Evolutionary conservation across 768 basidiomycete genomes (phyloP).

Genomic region (Lepiota brunneoincarnata): DNA sequence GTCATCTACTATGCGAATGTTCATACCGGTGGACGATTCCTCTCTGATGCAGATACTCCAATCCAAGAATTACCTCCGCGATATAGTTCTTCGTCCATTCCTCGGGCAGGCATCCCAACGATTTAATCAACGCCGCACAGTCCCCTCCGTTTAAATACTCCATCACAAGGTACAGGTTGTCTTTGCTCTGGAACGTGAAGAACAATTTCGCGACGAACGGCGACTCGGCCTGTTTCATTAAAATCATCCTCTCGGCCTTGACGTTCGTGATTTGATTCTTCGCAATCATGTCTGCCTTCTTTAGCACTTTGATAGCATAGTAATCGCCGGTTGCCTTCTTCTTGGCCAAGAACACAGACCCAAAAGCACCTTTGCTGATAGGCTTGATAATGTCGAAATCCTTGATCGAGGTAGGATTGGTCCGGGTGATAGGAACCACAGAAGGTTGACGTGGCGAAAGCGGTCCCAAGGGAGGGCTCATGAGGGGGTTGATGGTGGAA

Average conservation of each 20-base stretch:
- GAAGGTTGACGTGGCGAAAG: constrained; percentile 88
- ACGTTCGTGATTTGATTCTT: constrained; percentile 99
- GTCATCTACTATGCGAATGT: not conserved
- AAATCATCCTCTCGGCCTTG: constrained; percentile 98
- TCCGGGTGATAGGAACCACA: constrained; percentile 70
- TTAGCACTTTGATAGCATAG: constrained; percentile 99
- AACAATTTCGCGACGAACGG: constrained; percentile 97
- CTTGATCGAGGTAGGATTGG: constrained; percentile 90
- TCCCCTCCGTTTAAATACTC: constrained; percentile 99
- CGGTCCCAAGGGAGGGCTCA: constrained; percentile 62
- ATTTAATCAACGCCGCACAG: constrained; percentile 95
- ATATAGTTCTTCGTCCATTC: constrained; percentile 97
- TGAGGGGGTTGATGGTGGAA: constrained; percentile 64
- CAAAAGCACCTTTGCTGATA: constrained; percentile 98
- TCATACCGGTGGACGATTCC: constrained; percentile 95
- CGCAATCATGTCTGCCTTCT: constrained; percentile 99
- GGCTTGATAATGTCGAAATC: constrained; percentile 99
- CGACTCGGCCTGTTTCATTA: constrained; percentile 99
- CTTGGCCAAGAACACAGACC: constrained; percentile 96
- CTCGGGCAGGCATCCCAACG: constrained; percentile 88
- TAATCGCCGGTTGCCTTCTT: constrained; percentile 98
- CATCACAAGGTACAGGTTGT: constrained; percentile 98
- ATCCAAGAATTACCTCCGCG: constrained; percentile 91
- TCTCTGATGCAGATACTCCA: constrained; percentile 94
- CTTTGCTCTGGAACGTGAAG: constrained; percentile 99